Evolutionary conservation across 192 early-diverging fungal genomes (phyloP).

Genomic region (Geranomyces variabilis): DNA sequence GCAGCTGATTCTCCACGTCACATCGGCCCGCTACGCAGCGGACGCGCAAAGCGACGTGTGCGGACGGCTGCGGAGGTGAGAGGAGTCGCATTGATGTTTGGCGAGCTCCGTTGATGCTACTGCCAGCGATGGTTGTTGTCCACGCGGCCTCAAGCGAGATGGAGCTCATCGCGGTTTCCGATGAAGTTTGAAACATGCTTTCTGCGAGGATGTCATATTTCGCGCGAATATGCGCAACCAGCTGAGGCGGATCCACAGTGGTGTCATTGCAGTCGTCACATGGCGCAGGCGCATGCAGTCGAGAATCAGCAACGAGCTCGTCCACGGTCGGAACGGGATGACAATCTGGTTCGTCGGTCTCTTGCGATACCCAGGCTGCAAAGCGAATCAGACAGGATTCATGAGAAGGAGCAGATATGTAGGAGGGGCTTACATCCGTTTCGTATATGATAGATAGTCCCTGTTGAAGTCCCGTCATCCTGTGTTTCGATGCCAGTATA

Average conservation of each 20-base stretch:
- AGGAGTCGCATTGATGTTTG: constrained; percentile 11
- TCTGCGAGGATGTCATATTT: constrained; percentile 29
- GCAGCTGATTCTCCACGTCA: constrained; percentile 36
- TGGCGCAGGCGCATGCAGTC: not conserved
- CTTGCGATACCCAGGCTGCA: constrained; percentile 6
- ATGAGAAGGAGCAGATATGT: too few species aligned
- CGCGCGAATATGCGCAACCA: not conserved
- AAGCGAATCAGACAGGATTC: not conserved
- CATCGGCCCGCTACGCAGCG: constrained; percentile 16
- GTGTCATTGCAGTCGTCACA: not conserved
- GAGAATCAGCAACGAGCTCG: constrained; percentile 2
- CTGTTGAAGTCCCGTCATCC: not conserved
- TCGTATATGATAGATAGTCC: too few species aligned
- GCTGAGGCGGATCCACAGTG: not conserved
- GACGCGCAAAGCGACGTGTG: constrained; percentile 1
- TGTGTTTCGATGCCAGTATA: not conserved
- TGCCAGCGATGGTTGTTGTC: not conserved
- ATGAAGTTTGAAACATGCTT: constrained; percentile 18
- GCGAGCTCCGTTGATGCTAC: constrained; percentile 19
- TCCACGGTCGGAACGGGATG: not conserved
- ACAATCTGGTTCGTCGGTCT: constrained; percentile 3
- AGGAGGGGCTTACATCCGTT: too few species aligned
- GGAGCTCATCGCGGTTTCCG: constrained; percentile 14
- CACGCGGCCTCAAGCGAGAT: constrained; percentile 35
- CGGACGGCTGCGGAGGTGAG: not conserved